phyloP scores from a whole-genome alignment of 2,329 filamentous ascomycete species.

The Xylaria sp. region DNA sequence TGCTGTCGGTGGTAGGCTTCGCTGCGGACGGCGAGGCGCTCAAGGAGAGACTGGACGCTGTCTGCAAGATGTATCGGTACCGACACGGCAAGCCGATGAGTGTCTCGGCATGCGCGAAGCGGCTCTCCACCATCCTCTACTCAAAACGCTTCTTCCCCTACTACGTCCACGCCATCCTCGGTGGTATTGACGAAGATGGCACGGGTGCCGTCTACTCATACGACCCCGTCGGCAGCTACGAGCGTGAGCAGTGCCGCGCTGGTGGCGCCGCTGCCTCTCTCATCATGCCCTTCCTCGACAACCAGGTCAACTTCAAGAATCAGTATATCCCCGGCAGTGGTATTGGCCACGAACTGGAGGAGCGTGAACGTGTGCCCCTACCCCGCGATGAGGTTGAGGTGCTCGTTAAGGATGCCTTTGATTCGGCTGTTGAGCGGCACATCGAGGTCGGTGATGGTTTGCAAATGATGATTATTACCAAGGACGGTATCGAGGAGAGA shows the following conservation, averaged over 20 bases:
- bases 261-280: slow-evolving; percentile 90
- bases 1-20: slow-evolving; percentile 94
- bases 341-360: slow-evolving; percentile 78
- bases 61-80: slow-evolving; percentile 99
- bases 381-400: slow-evolving; percentile 77
- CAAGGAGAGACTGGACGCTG: slow-evolving; percentile 89
- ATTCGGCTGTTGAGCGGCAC: slow-evolving; percentile 96
- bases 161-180: slow-evolving; percentile 94
- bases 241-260: slow-evolving; percentile 93
- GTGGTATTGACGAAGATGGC: slow-evolving; percentile 92
- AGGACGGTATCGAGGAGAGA: slow-evolving; percentile 85
- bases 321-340: slow-evolving; percentile 91
- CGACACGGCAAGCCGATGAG: slow-evolving; percentile 97
- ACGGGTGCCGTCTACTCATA: slow-evolving; percentile 95
- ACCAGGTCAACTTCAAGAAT: slow-evolving; percentile 99
- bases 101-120: slow-evolving; percentile 91
- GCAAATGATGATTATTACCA: slow-evolving; percentile 93
- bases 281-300: slow-evolving; percentile 99
- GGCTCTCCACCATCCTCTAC: slow-evolving; percentile 94
- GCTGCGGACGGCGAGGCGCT: slow-evolving; percentile 93
- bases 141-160: slow-evolving; percentile 98
- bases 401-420: slow-evolving; percentile 95
- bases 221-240: slow-evolving; percentile 96
- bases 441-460: slow-evolving; percentile 97
- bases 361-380: slow-evolving; percentile 73